Conservation (phyloP, 257 asterid genomes). For the Agastache rugosa region DNA sequence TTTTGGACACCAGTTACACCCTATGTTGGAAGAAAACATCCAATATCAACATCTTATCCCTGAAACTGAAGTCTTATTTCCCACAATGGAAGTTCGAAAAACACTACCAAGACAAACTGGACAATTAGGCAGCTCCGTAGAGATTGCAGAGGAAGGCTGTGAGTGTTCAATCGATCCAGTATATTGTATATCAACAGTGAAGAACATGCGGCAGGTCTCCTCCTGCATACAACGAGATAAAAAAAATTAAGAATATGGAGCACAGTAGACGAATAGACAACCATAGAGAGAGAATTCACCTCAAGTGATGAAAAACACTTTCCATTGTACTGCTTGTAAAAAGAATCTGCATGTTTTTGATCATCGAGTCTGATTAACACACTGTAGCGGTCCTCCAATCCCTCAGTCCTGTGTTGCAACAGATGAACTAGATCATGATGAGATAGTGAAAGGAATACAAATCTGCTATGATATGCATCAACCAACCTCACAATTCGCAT, state of each 20-base stretch:
- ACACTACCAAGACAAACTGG: constrained; percentile 95
- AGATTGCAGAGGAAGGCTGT: constrained; percentile 70
- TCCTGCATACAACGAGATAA: constrained; percentile 54
- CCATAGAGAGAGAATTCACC: constrained; percentile 46
- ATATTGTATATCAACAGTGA: constrained; percentile 77
- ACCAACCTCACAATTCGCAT: constrained; percentile 90
- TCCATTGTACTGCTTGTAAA: constrained; percentile 74
- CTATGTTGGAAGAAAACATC: constrained; percentile 18
- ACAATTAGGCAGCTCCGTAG: constrained; percentile 83
- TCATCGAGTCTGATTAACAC: constrained; percentile 78
- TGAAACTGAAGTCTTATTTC: not conserved
- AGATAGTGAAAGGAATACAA: constrained; percentile 20
- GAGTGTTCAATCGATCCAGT: constrained; percentile 90
- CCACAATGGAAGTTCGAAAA: constrained; percentile 29
- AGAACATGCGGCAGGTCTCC: constrained; percentile 71
- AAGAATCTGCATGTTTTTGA: constrained; percentile 80
- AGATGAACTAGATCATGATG: constrained; percentile 34
- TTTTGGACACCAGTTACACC: not conserved
- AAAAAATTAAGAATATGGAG: constrained; percentile 28
- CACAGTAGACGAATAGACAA: constrained; percentile 13
- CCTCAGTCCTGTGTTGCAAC: constrained; percentile 70
- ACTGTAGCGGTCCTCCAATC: constrained; percentile 77
- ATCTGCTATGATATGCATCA: constrained; percentile 14
- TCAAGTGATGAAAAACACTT: constrained; percentile 85
- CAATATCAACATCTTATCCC: constrained; percentile 19